Evolutionary conservation across 345 rosid species (phyloP).

Genomic region (Raphanus raphanistrum): DNA sequence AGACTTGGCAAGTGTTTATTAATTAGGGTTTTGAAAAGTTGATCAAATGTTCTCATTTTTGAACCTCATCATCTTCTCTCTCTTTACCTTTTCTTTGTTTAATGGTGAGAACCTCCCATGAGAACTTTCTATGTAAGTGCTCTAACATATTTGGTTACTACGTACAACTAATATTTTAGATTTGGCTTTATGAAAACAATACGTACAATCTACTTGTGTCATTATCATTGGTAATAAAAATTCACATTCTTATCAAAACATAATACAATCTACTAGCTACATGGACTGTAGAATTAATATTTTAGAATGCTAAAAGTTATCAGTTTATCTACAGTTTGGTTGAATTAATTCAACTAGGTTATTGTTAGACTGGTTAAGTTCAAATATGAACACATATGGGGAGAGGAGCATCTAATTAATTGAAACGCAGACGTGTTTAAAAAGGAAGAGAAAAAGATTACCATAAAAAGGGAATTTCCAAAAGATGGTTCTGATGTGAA

Average conservation of each 20-base stretch:
- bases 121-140: background rate
- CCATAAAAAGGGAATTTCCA: constrained; percentile 36
- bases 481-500: constrained; percentile 38
- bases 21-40: background rate
- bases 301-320: background rate
- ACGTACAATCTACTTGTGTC: background rate
- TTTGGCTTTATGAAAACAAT: background rate
- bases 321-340: background rate
- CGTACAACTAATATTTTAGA: background rate
- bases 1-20: background rate
- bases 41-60: background rate
- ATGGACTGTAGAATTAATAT: background rate
- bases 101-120: background rate
- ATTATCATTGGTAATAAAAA: too few relatives aligned
- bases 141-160: background rate
- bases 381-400: background rate
- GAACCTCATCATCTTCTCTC: background rate
- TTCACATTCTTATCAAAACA: too few relatives aligned
- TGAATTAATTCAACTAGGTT: background rate
- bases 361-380: background rate
- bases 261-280: background rate
- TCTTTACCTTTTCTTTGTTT: background rate
- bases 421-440: constrained; percentile 24
- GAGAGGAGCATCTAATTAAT: constrained; percentile 16
- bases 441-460: constrained; percentile 20